Base-by-base conservation (phyloP, 75 land plant genomes). In the Picea glauca region DNA sequence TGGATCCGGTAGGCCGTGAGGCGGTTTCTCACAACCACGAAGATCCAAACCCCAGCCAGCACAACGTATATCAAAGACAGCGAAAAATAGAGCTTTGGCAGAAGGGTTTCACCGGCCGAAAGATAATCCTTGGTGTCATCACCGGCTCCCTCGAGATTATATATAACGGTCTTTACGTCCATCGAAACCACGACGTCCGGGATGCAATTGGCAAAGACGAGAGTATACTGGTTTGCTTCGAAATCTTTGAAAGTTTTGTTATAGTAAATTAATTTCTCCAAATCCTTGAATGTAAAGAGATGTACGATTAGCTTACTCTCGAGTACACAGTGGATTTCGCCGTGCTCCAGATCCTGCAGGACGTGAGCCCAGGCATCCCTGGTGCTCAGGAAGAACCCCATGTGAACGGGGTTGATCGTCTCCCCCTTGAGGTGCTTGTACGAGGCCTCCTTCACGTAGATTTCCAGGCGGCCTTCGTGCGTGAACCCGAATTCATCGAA, bases 321-420 rank as follows among this genome's bases (percentile, higher is more conserved):
- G 58, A 89, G 86, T 30, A 77, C 70, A 74, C 89, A 81, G 57
- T 54, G 72, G 62, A 79, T 60, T 23, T 85, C 76, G 30, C 23
- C 13, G 18, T 78, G 66, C 38, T 85, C 75, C 80, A 83, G 59
- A 73, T 86, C 75, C 76, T 87, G 78, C 56, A 86, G 81, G 84
- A 89, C 86, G 74, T 83, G 88, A 63, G 83, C 58, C 87, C 95
- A 84, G 63, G 84, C 76, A 68, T 87, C 95, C 59, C 79, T 83
- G 20, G 93, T 89, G 76, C 88, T 84, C 75, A 90, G 92, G 30
- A 93, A 92, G 88, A 94, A 94, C 0, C 96, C 96, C 85, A 92
- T 80, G 74, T 87, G 75, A 58, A 80, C 54, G 57, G 82, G 63
- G n/a, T 72, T 68, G 58, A 76, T 30, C n/a, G 76, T 72, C 32